Percentiles rank a stretch among this genome's conserved stretches.
Evolutionary conservation across 768 basidiomycete genomes (phyloP).

Genomic region (Collybia mongolica): DNA sequence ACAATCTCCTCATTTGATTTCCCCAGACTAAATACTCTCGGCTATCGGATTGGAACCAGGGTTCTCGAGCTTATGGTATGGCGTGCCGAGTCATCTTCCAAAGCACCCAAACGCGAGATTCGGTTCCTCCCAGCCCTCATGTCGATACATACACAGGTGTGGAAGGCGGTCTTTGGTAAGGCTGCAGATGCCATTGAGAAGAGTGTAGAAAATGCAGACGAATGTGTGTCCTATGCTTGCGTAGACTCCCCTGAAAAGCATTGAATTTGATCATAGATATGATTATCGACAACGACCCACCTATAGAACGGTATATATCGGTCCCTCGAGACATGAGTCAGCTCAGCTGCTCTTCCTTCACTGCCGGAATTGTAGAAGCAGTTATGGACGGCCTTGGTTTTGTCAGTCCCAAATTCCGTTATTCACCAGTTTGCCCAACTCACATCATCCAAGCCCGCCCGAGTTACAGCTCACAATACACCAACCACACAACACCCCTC

Average conservation of each 20-base stretch:
- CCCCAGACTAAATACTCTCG: conserved; percentile 82
- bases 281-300: conserved; percentile 97
- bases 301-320: conserved; percentile 87
- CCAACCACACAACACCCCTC: conserved; percentile 78
- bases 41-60: conserved; percentile 87
- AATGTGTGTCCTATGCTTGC: conserved; percentile 56
- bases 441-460: conserved; percentile 68
- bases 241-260: conserved; percentile 6
- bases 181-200: conserved; percentile 94
- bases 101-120: conserved; percentile 91
- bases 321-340: conserved; percentile 94
- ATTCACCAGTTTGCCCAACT: background rate
- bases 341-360: conserved; percentile 95
- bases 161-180: conserved; percentile 91
- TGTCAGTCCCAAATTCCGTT: conserved; percentile 48
- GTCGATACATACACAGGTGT: conserved; percentile 93
- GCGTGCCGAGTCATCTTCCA: conserved; percentile 74
- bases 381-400: conserved; percentile 93
- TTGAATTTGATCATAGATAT: conserved; percentile 60
- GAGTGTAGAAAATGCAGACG: conserved; percentile 94
- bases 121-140: conserved; percentile 89
- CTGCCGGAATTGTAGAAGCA: conserved; percentile 96
- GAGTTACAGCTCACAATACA: conserved; percentile 95
- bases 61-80: conserved; percentile 85
- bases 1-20: background rate